Conservation (phyloP, 192 early-diverging fungal genomes). For the Podila epicladia region DNA sequence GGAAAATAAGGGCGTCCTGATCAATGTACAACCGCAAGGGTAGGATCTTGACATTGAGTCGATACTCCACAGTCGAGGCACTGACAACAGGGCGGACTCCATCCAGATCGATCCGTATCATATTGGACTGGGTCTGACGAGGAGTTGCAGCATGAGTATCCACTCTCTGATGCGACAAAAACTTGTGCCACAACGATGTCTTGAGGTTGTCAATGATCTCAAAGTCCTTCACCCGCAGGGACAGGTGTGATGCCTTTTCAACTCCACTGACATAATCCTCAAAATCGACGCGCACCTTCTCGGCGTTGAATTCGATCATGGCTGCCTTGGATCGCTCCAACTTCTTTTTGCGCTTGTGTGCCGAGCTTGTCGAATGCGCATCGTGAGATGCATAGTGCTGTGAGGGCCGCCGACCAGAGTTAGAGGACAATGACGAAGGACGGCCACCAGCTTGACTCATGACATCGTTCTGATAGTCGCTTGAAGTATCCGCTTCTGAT, state of each 20-base stretch:
- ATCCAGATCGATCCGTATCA: conserved; percentile 66
- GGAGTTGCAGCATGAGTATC: conserved; percentile 60
- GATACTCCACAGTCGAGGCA: conserved; percentile 65
- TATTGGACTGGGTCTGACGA: conserved; percentile 68
- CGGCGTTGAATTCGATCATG: conserved; percentile 65
- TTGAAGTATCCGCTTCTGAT: conserved; percentile 33
- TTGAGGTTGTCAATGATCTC: conserved; percentile 84
- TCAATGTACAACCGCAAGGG: conserved; percentile 92
- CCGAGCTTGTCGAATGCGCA: conserved; percentile 3
- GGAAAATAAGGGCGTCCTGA: conserved; percentile 90
- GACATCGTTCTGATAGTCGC: conserved; percentile 36
- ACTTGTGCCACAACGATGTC: conserved; percentile 82
- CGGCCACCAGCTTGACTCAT: conserved; percentile 39
- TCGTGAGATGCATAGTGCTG: conserved; percentile 14
- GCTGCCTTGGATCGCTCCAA: conserved; percentile 54
- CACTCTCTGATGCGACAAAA: conserved; percentile 72
- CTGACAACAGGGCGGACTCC: conserved; percentile 66
- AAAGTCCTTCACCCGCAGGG: conserved; percentile 64
- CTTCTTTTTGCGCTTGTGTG: conserved; percentile 40
- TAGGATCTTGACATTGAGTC: conserved; percentile 70
- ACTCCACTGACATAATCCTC: conserved; percentile 59
- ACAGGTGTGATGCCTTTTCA: conserved; percentile 59
- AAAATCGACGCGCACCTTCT: conserved; percentile 61
- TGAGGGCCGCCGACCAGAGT: conserved; percentile 4
- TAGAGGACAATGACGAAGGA: conserved; percentile 14